Evolutionary conservation across 257 asterid genomes (phyloP), one percentile per base, ranked within the genome.

Genomic region (Fraxinus cuspidata): DNA sequence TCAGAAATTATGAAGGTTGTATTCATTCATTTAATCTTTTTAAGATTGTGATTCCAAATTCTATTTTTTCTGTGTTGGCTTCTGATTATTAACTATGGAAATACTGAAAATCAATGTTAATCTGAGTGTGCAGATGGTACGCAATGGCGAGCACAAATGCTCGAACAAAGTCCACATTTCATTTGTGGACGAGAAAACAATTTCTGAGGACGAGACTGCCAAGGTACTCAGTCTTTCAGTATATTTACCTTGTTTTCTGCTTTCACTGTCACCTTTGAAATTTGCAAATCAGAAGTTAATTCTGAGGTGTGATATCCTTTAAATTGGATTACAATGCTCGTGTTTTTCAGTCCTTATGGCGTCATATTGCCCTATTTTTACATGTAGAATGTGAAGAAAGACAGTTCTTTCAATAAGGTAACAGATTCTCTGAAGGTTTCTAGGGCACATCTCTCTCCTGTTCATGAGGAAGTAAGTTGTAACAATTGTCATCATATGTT

Each of bases 1-100:
- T 79, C 88, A 15, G 99, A 93, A 3, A 89, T 90, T 77, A 89
- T 96, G 95, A 96, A 90, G 98, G 98, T 92, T 72, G 29, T 71
- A 19, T 79, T 18, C 74, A 27, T 60, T 65, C 65, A 32, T 68
- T 44, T 8, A 42, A 16, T 15, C 60, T 40, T 70, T 60, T 77
- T 27, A 70, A 53, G 47, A 38, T 70, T 29, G 21, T 15, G 56
- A 69, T 69, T 73, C 74, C 68, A n/a, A 28, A 60, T 5, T 69
- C 16, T n/a, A 18, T 18, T 31, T 67, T 47, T 60, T 21, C 7
- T 27, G 56, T 23, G 56, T 18, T 58, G 44, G 56, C 13, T 78
- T 51, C 29, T 56, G 40, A 72, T 49, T 28, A n/a, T 64, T 35
- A 42, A 42, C 67, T 18, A 58, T 1, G 19, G 73, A 66, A 76